These are phyloP conservation scores for Hirsutella rhossiliensis DNA, from an alignment of 2,329 filamentous ascomycete species.

Conservation along the genomic window DNA sequence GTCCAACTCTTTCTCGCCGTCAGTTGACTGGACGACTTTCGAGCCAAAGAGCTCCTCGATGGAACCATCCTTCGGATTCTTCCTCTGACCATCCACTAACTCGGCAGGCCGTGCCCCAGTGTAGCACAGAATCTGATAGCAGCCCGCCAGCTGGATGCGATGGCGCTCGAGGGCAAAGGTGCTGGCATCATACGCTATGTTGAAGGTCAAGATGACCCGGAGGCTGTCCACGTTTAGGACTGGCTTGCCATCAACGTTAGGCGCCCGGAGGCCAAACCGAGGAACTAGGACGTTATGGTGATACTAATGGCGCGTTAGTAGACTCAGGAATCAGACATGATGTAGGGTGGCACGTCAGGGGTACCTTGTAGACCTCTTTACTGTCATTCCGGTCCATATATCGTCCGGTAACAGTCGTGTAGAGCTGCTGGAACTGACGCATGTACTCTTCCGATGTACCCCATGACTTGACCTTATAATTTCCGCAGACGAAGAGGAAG, in stretches of 20 bases:
- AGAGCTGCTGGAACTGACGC: not conserved
- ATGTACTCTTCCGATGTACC: not conserved
- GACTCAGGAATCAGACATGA: not conserved
- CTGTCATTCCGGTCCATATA: not conserved
- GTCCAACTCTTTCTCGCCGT: not conserved
- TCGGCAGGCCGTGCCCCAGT: not conserved
- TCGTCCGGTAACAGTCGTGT: not conserved
- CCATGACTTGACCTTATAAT: not conserved
- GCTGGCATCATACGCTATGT: not conserved
- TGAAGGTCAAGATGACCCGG: not conserved
- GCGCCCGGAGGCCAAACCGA: not conserved
- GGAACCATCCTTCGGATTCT: not conserved
- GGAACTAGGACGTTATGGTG: not conserved
- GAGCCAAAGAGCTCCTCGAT: not conserved
- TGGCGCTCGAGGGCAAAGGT: not conserved
- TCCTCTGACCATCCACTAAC: not conserved
- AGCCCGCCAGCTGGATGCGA: not conserved
- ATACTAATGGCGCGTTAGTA: not conserved
- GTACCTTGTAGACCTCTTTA: not conserved
- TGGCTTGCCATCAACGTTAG: not conserved
- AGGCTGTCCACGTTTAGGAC: not conserved
- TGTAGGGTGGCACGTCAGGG: not conserved
- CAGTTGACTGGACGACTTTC: not conserved
- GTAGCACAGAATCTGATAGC: not conserved
- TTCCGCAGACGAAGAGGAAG: not conserved